These are phyloP conservation scores for Zancudomyces culisetae DNA, from an alignment of 371 early-diverging fungal species.

Conservation along the genomic window DNA sequence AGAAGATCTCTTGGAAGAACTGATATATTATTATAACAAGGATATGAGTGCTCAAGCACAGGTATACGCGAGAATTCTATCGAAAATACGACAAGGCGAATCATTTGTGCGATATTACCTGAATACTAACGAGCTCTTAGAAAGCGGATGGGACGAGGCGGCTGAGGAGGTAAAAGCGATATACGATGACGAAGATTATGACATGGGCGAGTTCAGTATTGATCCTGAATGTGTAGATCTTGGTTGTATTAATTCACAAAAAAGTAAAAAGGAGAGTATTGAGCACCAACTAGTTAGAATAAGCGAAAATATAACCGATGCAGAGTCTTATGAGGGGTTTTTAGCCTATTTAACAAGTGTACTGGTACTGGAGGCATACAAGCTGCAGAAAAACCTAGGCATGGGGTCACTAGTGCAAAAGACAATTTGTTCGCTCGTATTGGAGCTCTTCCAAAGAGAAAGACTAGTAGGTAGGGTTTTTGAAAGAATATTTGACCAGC, in stretches of 20 bases:
- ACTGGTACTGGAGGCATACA: background rate
- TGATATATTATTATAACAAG: constrained; percentile 4
- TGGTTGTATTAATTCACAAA: background rate
- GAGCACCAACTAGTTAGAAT: background rate
- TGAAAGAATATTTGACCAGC: background rate
- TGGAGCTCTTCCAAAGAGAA: background rate
- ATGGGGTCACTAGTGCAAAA: background rate
- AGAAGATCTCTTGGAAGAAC: constrained; percentile 4
- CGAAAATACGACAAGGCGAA: background rate
- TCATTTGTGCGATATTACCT: background rate
- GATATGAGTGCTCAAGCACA: background rate
- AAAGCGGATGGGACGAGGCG: background rate
- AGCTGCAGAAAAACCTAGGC: background rate
- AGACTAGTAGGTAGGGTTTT: background rate
- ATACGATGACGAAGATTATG: background rate
- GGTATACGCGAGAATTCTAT: background rate
- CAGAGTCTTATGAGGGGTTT: background rate
- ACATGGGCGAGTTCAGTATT: background rate
- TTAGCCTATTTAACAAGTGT: background rate
- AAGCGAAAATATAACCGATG: background rate
- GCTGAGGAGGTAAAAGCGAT: background rate
- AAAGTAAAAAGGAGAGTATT: background rate
- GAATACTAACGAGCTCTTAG: background rate
- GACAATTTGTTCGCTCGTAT: background rate
- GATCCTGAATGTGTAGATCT: background rate